phyloP scores from a whole-genome alignment of 441 rosid genomes.

The Euphorbia schlechtendalii region DNA sequence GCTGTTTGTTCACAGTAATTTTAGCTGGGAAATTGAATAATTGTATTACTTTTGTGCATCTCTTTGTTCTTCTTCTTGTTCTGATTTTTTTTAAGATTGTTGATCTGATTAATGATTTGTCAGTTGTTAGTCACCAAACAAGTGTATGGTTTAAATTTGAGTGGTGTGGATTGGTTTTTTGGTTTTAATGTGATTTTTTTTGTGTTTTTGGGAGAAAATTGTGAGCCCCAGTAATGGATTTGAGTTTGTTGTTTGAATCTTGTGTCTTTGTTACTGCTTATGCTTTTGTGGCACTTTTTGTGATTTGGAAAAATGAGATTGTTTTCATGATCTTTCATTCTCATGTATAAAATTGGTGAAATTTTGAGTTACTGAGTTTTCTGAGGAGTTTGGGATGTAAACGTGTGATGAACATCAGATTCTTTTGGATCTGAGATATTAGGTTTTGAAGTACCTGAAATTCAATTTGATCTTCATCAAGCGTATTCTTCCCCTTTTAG shows the following conservation, averaged over 20 bases:
- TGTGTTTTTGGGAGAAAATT: too few species aligned
- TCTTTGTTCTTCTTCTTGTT: too few species aligned
- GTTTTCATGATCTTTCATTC: background rate
- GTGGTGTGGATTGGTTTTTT: too few species aligned
- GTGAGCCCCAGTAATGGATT: too few species aligned
- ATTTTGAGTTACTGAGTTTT: too few species aligned
- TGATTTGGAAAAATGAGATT: slow-evolving; percentile 9
- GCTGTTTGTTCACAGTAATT: background rate
- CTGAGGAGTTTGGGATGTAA: too few species aligned
- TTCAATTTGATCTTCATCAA: slow-evolving; percentile 21
- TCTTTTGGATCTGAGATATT: slow-evolving; percentile 16
- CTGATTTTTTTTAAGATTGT: too few species aligned
- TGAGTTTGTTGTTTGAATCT: slow-evolving; percentile 3
- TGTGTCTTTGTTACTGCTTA: background rate
- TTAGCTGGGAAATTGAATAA: background rate
- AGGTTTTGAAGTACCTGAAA: background rate
- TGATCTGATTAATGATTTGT: slow-evolving; percentile 1
- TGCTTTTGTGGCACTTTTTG: too few species aligned
- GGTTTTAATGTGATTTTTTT: too few species aligned
- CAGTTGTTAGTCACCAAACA: too few species aligned
- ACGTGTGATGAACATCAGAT: too few species aligned
- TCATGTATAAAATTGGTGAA: background rate
- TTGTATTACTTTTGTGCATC: background rate
- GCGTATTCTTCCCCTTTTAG: slow-evolving; percentile 17
- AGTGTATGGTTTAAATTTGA: too few species aligned